Evolutionary conservation across 2,329 filamentous ascomycete genomes (phyloP).

Genomic region (Penicillium sp.): DNA sequence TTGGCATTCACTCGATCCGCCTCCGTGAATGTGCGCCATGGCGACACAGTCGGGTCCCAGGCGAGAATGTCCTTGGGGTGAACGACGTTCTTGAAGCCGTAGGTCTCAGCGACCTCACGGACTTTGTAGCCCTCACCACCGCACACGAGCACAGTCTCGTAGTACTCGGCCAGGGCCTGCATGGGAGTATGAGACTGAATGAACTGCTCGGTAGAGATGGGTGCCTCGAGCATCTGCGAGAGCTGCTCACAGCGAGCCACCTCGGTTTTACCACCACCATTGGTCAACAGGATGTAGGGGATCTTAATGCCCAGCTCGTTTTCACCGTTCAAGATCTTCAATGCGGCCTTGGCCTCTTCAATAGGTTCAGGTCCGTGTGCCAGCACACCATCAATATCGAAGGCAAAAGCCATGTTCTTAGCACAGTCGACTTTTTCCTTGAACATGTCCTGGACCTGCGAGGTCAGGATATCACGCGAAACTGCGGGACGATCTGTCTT

Average conservation of each 20-base stretch:
- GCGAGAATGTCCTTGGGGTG: slow-evolving; percentile 73
- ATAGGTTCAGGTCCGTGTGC: slow-evolving; percentile 72
- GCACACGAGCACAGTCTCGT: slow-evolving; percentile 72
- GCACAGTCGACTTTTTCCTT: slow-evolving; percentile 65
- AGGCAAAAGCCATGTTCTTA: slow-evolving; percentile 81
- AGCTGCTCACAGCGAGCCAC: slow-evolving; percentile 65
- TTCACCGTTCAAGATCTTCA: slow-evolving; percentile 72
- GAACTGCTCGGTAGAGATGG: slow-evolving; percentile 70
- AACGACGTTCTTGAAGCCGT: slow-evolving; percentile 72
- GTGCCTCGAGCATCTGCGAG: slow-evolving; percentile 63
- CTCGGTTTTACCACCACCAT: slow-evolving; percentile 72
- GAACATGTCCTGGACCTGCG: slow-evolving; percentile 68
- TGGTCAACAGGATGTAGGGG: slow-evolving; percentile 72
- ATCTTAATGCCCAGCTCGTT: slow-evolving; percentile 79
- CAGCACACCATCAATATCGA: slow-evolving; percentile 68
- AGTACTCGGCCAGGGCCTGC: slow-evolving; percentile 74
- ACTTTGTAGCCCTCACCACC: slow-evolving; percentile 75
- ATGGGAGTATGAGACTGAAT: slow-evolving; percentile 77
- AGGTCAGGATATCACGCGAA: slow-evolving; percentile 66
- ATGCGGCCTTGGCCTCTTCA: slow-evolving; percentile 63
- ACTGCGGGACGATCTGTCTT: slow-evolving; percentile 53
- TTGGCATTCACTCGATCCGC: slow-evolving; percentile 67
- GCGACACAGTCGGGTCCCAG: slow-evolving; percentile 67
- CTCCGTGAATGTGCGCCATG: slow-evolving; percentile 67
- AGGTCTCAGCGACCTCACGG: slow-evolving; percentile 70